These are phyloP conservation scores for Aureoboletus auriporus DNA, from an alignment of 768 basidiomycete species.

Conservation along the genomic window DNA sequence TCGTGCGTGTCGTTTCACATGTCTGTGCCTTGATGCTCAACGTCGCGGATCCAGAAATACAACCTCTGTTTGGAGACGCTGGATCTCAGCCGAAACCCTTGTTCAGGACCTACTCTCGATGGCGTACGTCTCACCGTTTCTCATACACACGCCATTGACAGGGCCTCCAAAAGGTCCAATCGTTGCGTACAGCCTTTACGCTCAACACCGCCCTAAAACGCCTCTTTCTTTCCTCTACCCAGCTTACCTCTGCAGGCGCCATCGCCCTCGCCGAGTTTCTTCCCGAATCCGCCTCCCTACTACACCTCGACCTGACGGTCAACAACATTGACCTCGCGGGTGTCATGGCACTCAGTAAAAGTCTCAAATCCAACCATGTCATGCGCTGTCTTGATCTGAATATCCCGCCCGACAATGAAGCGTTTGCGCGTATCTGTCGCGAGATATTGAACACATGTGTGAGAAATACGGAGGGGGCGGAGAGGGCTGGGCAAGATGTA, in stretches of 20 bases:
- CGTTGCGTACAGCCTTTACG: slow-evolving; percentile 89
- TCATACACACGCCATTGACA: neutral
- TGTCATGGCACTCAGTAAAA: slow-evolving; percentile 86
- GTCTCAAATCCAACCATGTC: slow-evolving; percentile 76
- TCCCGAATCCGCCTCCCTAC: slow-evolving; percentile 79
- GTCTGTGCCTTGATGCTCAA: neutral
- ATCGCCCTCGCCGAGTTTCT: slow-evolving; percentile 96
- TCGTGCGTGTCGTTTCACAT: slow-evolving; percentile 48
- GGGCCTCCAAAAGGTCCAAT: slow-evolving; percentile 56
- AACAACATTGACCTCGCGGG: slow-evolving; percentile 86
- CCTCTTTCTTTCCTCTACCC: slow-evolving; percentile 83
- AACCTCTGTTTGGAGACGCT: slow-evolving; percentile 92
- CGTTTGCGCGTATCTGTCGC: slow-evolving; percentile 80
- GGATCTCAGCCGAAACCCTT: slow-evolving; percentile 90
- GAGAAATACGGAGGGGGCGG: slow-evolving; percentile 89
- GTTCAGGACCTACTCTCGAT: slow-evolving; percentile 83
- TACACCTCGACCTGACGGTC: slow-evolving; percentile 88
- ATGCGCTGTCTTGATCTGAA: slow-evolving; percentile 93
- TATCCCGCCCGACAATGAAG: slow-evolving; percentile 82
- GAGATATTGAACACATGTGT: slow-evolving; percentile 89
- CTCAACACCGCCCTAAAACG: slow-evolving; percentile 89
- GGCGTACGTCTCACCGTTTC: slow-evolving; percentile 55
- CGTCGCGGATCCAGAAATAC: slow-evolving; percentile 64
- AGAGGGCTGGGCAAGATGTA: slow-evolving; percentile 17
- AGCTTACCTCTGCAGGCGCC: slow-evolving; percentile 76